Base-by-base conservation (phyloP, 805 yeast species). In the Candida pini region DNA sequence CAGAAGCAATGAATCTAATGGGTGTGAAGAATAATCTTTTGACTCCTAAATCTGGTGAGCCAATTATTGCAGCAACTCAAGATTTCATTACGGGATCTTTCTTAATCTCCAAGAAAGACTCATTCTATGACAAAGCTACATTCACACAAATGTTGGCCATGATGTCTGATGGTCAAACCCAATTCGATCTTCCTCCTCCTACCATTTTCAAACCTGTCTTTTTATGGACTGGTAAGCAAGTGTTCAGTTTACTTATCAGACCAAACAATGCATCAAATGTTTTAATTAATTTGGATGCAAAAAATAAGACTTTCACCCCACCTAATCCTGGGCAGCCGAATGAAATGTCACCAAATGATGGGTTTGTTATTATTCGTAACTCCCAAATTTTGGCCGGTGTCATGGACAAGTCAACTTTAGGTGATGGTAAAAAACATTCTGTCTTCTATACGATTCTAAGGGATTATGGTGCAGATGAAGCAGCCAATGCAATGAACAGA, bases 1-100 rank as follows among this genome's bases (percentile, higher is more conserved):
- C 97, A 1, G 99, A 92, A 61, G 98, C 98, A n/a, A 87, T 90
- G 62, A 85, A 84, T 53, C 70, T 92, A 54, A 92, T 92, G 99
- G 98, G 97, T 35, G 98, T 92, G 27, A 92, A 92, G 52, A 84
- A 89, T 55, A 92, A 92, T 56, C 67, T 92, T 44, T 71, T 92
- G 48, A 92, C 98, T 1, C 99, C 99, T 8, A 86, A 89, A 54
- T 85, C 95, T 21, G 99, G 99, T 50, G 98, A 94, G 54, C 99
- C 99, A 0, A 92, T 92, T 49, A 92, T 92, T 71, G 99, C 98
- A 0, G 99, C 99, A 7, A 92, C 98, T 1, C 99, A 92, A 68
- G 99, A 92, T 76, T 92, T 92, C 68, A 92, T 92, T 51, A 89
- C 97, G 5, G 98, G 97, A 14, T 87, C 97, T 0, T 92, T 81